Conservation (phyloP, 2,329 filamentous ascomycete genomes). For the Monilinia polystroma region DNA sequence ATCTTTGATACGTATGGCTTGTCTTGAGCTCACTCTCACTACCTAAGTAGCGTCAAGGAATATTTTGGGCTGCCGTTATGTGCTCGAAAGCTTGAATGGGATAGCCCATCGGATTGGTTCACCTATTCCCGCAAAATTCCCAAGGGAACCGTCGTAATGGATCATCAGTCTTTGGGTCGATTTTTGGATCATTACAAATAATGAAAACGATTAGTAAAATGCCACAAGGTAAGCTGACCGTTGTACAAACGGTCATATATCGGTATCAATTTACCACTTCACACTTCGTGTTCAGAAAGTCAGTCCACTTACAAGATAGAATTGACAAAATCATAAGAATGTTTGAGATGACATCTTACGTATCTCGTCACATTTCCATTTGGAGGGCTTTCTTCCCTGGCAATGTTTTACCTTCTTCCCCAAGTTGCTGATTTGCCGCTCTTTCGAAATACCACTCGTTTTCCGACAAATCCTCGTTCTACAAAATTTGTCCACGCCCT, state of each 20-base stretch:
- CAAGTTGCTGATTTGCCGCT: background rate
- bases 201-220: conserved; percentile 19
- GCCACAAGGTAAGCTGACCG: conserved; percentile 17
- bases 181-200: conserved; percentile 12
- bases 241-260: conserved; percentile 5
- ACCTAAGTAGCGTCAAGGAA: background rate
- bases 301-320: background rate
- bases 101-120: background rate
- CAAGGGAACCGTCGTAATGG: background rate
- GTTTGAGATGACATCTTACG: conserved; percentile 7
- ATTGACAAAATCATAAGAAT: background rate
- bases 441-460: background rate
- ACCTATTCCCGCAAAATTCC: background rate
- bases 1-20: background rate
- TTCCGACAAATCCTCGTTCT: conserved; percentile 8
- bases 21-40: background rate
- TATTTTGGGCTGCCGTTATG: background rate
- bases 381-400: background rate
- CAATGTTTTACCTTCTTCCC: background rate
- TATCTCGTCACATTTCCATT: background rate
- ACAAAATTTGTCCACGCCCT: background rate
- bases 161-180: background rate
- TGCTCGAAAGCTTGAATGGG: background rate
- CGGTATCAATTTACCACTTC: background rate
- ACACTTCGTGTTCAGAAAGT: background rate